These are phyloP conservation scores for Pichia sp. DNA, from an alignment of 1,139 yeast species.

Conservation along the genomic window DNA sequence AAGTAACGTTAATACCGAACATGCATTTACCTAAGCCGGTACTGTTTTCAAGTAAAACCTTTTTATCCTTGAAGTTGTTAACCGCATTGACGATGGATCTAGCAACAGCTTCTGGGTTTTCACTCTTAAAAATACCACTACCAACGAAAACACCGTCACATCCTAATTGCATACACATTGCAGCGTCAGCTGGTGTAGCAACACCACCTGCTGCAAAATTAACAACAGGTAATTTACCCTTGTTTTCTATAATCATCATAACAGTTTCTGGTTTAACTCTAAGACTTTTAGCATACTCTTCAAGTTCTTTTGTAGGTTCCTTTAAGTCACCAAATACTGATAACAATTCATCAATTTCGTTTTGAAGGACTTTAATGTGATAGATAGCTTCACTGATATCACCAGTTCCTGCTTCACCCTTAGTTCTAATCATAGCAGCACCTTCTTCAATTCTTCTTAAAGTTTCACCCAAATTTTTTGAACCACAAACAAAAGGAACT, in stretches of 20 bases:
- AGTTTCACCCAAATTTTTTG: constrained; percentile 80
- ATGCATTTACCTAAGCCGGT: constrained; percentile 73
- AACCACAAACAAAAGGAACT: constrained; percentile 85
- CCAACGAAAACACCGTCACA: constrained; percentile 90
- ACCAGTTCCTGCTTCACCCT: constrained; percentile 90
- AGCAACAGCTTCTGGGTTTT: constrained; percentile 71
- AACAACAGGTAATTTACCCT: constrained; percentile 73
- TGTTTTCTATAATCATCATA: constrained; percentile 43
- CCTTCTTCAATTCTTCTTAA: constrained; percentile 77
- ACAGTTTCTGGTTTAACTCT: constrained; percentile 57
- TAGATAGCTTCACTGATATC: constrained; percentile 82
- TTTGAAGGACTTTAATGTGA: constrained; percentile 58
- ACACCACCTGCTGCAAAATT: constrained; percentile 91
- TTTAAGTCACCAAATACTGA: constrained; percentile 30
- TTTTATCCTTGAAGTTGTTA: constrained; percentile 64
- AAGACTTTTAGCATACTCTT: constrained; percentile 48
- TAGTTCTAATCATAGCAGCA: constrained; percentile 84
- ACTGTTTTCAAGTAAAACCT: constrained; percentile 60
- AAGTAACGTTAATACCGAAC: constrained; percentile 59
- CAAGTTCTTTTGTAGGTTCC: constrained; percentile 34
- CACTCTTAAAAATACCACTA: constrained; percentile 78
- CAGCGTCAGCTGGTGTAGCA: constrained; percentile 88
- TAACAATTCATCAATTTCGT: constrained; percentile 48
- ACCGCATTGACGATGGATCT: constrained; percentile 78
- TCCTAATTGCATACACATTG: constrained; percentile 85